Percentiles rank a stretch among this genome's conserved stretches.
Evolutionary conservation across 2,329 filamentous ascomycete genomes (phyloP).

Genomic region (Coniochaeta sp.): DNA sequence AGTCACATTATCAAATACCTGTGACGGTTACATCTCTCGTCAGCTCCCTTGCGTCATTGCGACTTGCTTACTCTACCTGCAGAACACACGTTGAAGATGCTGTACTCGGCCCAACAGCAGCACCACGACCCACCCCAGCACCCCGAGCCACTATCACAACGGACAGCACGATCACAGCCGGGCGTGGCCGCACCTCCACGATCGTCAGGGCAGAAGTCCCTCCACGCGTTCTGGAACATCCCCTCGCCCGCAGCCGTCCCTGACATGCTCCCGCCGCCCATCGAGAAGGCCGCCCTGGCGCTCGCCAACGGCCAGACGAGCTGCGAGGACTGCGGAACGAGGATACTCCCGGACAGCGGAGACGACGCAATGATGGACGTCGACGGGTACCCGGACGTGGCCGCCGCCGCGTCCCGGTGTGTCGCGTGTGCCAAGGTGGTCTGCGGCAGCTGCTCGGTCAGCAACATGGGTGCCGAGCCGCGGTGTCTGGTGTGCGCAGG

Average conservation of each 20-base stretch:
- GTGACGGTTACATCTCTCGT: background rate
- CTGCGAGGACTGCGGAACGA: constrained; percentile 46
- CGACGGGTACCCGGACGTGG: constrained; percentile 21
- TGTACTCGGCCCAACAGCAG: constrained; percentile 48
- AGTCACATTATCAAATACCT: constrained; percentile 20
- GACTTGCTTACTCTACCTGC: constrained; percentile 1
- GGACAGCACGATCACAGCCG: constrained; percentile 7
- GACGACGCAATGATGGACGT: constrained; percentile 30
- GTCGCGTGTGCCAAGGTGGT: constrained; percentile 46
- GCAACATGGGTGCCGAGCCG: constrained; percentile 46
- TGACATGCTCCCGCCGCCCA: constrained; percentile 18
- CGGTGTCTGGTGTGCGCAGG: constrained; percentile 46
- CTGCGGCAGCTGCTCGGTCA: constrained; percentile 53
- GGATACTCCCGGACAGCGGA: constrained; percentile 18
- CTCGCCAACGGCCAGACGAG: constrained; percentile 18
- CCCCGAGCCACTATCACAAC: constrained; percentile 4
- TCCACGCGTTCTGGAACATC: constrained; percentile 57
- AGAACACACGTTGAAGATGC: constrained; percentile 51
- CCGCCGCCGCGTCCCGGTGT: constrained; percentile 30
- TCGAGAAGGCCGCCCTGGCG: constrained; percentile 9
- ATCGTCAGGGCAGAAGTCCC: constrained; percentile 36
- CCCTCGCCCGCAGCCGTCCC: constrained; percentile 15
- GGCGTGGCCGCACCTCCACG: constrained; percentile 6
- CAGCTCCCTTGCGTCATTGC: background rate
- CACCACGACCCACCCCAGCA: constrained; percentile 15